Evolutionary conservation across 1,284 basidiomycete genomes (phyloP).

Genomic region (Sporisorium sorghi): DNA sequence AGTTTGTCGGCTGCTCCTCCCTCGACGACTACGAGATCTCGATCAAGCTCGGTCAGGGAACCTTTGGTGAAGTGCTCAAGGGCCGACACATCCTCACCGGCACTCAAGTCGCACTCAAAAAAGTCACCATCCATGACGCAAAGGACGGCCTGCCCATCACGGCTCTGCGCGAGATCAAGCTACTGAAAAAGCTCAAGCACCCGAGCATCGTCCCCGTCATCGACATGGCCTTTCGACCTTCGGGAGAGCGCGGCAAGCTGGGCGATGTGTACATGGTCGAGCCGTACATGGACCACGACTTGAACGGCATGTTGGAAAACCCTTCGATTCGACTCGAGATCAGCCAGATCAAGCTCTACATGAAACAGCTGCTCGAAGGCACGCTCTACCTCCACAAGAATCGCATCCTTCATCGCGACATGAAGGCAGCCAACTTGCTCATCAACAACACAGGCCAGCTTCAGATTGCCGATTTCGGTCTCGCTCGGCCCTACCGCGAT

Average conservation of each 20-base stretch:
- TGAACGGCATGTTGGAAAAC: slow-evolving; percentile 82
- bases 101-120: slow-evolving; percentile 85
- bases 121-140: slow-evolving; percentile 94
- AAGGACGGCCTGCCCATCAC: slow-evolving; percentile 96
- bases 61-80: slow-evolving; percentile 69
- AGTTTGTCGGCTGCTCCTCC: slow-evolving; percentile 60
- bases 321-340: slow-evolving; percentile 71
- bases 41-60: slow-evolving; percentile 65
- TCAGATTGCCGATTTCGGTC: slow-evolving; percentile 89
- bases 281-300: slow-evolving; percentile 99
- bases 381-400: slow-evolving; percentile 98
- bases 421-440: slow-evolving; percentile 97
- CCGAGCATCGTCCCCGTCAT: slow-evolving; percentile 86
- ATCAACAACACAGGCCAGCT: slow-evolving; percentile 78
- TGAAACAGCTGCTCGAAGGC: slow-evolving; percentile 93
- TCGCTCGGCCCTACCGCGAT: slow-evolving; percentile 76
- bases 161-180: slow-evolving; percentile 96
- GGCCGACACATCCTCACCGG: slow-evolving; percentile 72
- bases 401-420: slow-evolving; percentile 94
- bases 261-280: slow-evolving; percentile 93
- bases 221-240: slow-evolving; percentile 81
- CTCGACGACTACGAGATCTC: slow-evolving; percentile 65
- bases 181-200: slow-evolving; percentile 89
- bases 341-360: slow-evolving; percentile 88
- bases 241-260: slow-evolving; percentile 69